Percentiles rank a stretch among this genome's conserved stretches.
Evolutionary conservation across 2,329 filamentous ascomycete species (phyloP).

Genomic region (Beauveria caledonica): DNA sequence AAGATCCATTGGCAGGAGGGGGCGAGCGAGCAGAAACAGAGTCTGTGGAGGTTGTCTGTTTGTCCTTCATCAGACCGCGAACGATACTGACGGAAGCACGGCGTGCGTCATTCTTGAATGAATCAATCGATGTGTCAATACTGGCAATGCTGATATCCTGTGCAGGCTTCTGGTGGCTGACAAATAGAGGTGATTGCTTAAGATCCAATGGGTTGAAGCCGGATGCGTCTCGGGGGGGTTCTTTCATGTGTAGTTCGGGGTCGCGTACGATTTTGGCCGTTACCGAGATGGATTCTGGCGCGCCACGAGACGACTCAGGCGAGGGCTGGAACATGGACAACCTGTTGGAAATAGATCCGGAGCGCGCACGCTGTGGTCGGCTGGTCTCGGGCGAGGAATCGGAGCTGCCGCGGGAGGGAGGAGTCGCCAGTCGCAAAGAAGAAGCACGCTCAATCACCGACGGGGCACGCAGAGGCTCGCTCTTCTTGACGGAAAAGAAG

Average conservation of each 20-base stretch:
- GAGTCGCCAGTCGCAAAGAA: slow-evolving; percentile 22
- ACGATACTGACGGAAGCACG: slow-evolving; percentile 53
- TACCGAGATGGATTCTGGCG: slow-evolving; percentile 75
- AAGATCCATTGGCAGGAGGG: slow-evolving; percentile 27
- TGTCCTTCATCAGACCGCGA: slow-evolving; percentile 53
- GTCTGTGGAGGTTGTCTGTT: slow-evolving; percentile 40
- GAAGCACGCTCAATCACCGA: slow-evolving; percentile 37
- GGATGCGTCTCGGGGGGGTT: slow-evolving; percentile 30
- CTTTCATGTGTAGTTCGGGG: slow-evolving; percentile 31
- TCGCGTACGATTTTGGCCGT: slow-evolving; percentile 76
- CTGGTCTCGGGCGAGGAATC: slow-evolving; percentile 40
- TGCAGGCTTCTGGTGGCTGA: slow-evolving; percentile 42
- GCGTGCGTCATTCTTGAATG: slow-evolving; percentile 32
- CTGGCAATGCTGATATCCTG: slow-evolving; percentile 19
- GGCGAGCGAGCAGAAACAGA: slow-evolving; percentile 37
- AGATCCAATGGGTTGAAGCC: slow-evolving; percentile 44
- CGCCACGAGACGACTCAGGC: slow-evolving; percentile 31
- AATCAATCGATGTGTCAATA: slow-evolving; percentile 24
- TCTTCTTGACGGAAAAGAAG: slow-evolving; percentile 51
- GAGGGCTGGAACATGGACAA: slow-evolving; percentile 46
- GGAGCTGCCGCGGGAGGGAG: slow-evolving; percentile 31
- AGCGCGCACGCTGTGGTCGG: slow-evolving; percentile 34
- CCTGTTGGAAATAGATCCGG: slow-evolving; percentile 46
- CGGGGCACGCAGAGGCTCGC: slow-evolving; percentile 36
- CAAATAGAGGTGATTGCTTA: slow-evolving; percentile 50